Base-by-base conservation (phyloP, 2,329 filamentous ascomycete genomes). In the Xylariaceae sp. region DNA sequence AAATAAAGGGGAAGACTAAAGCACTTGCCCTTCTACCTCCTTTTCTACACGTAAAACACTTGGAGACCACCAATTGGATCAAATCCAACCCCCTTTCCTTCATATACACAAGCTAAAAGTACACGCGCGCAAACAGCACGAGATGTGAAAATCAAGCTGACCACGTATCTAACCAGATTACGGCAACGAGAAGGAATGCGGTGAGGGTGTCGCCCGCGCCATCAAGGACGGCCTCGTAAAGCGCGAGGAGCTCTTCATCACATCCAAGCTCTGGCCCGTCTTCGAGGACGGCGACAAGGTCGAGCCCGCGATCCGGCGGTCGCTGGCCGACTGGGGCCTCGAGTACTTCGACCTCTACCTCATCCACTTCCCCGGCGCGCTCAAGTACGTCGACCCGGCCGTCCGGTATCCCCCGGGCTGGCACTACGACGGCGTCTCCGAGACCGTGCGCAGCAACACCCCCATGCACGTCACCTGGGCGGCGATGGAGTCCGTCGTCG, bases 271-370 rank as follows among this genome's bases (percentile, higher is more conserved):
- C 60, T 96, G 92, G 91, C 92, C 93, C 79, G 87, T 87, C 66
- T 96, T 92, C 84, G 90, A 96, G 80, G 88, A 93, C 70, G 81
- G 81, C 68, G 87, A 93, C 67, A 82, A 83, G 68, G 89, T 93
- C 63, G 85, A 88, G 76, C 86, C 86, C 60, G 91, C 94, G 72
- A 82, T 80, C 75, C 84, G 84, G 74, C 87, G 87, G 72, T 89
- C 92, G 77, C 85, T 92, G 63, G 82, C 85, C 66, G 89, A 93
- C 80, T 93, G 89, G 86, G 87, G 88, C 64, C 74, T 95, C 62
- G 90, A 92, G 70, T 95, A 95, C 81, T 92, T 96, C 74, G 91
- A 96, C 74, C 84, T 95, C 66, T 96, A 87, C 83, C 80, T 93
- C 69, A 86, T 95, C 70, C 92, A 96, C 80, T 96, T 94, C 83